Conservation (phyloP, 805 yeast species). For the Ogataea kodamae region DNA sequence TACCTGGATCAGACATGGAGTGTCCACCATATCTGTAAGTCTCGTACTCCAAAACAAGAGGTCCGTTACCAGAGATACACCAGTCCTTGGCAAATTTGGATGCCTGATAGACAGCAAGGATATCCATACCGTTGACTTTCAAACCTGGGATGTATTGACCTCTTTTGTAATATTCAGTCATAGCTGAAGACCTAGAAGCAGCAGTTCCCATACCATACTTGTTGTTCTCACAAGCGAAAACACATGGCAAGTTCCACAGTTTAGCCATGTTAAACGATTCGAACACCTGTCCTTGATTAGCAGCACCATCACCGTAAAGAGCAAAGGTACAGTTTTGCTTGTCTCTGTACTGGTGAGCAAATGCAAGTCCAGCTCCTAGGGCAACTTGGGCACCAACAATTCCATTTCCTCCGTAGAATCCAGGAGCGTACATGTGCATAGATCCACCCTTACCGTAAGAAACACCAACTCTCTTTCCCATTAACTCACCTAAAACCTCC, state of each 20-base stretch:
- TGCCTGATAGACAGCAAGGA: constrained; percentile 91
- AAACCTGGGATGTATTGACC: constrained; percentile 99
- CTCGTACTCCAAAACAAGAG: constrained; percentile 92
- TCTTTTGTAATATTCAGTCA: constrained; percentile 96
- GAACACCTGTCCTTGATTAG: constrained; percentile 98
- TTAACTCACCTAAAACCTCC: constrained; percentile 88
- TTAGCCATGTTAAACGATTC: constrained; percentile 99
- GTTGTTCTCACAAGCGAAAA: constrained; percentile 97
- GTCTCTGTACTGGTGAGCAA: constrained; percentile 91
- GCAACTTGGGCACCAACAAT: constrained; percentile 99
- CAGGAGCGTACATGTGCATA: constrained; percentile 96
- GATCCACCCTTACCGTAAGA: constrained; percentile 99
- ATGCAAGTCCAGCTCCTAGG: constrained; percentile 96
- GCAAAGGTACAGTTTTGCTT: constrained; percentile 78
- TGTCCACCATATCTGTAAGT: constrained; percentile 99
- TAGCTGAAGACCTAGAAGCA: constrained; percentile 94
- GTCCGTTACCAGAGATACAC: constrained; percentile 92
- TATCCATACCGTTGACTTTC: constrained; percentile 98
- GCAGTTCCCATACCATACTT: constrained; percentile 99
- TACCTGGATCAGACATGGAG: constrained; percentile 99
- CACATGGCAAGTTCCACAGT: constrained; percentile 92
- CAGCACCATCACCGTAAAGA: constrained; percentile 98
- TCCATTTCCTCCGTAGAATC: constrained; percentile 99
- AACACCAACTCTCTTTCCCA: constrained; percentile 95
- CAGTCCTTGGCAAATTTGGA: constrained; percentile 96